Evolutionary conservation across 164 flowering plant genomes (phyloP).

Genomic region (Cinnamomum chago): DNA sequence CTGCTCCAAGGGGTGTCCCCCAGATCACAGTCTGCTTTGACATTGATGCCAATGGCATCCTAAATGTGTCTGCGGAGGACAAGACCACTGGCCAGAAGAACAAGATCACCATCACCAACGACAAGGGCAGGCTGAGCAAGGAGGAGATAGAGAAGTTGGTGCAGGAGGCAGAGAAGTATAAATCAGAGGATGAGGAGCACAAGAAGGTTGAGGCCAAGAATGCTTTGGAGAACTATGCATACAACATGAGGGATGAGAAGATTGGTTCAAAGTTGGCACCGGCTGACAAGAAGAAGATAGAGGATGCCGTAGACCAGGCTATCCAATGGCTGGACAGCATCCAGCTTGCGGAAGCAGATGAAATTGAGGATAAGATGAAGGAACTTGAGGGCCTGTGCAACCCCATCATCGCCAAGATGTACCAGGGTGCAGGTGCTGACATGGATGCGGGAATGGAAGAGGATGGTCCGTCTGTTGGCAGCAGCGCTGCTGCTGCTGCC

Average conservation of each 20-base stretch:
- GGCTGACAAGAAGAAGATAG: conserved; percentile 43
- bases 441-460: neutral
- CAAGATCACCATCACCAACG: conserved; percentile 57
- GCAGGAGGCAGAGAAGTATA: conserved; percentile 52
- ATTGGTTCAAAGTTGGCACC: conserved; percentile 31
- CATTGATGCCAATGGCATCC: conserved; percentile 51
- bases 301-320: conserved; percentile 42
- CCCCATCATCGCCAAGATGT: conserved; percentile 23
- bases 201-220: conserved; percentile 58
- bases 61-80: conserved; percentile 59
- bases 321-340: conserved; percentile 47
- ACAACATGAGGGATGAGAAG: conserved; percentile 60
- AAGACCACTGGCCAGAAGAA: conserved; percentile 53
- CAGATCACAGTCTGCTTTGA: conserved; percentile 51
- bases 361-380: conserved; percentile 52
- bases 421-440: conserved; percentile 8
- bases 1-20: conserved; percentile 52
- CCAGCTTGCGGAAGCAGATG: conserved; percentile 47
- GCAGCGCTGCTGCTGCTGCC: conserved; percentile 27
- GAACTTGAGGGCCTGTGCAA: conserved; percentile 46
- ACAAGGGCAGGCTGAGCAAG: conserved; percentile 55
- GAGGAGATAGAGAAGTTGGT: conserved; percentile 60
- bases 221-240: conserved; percentile 45
- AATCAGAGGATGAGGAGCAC: conserved; percentile 53
- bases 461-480: conserved; percentile 14